Base-by-base conservation (phyloP, 306 rosid species). In the Aeschynomene evenia region DNA sequence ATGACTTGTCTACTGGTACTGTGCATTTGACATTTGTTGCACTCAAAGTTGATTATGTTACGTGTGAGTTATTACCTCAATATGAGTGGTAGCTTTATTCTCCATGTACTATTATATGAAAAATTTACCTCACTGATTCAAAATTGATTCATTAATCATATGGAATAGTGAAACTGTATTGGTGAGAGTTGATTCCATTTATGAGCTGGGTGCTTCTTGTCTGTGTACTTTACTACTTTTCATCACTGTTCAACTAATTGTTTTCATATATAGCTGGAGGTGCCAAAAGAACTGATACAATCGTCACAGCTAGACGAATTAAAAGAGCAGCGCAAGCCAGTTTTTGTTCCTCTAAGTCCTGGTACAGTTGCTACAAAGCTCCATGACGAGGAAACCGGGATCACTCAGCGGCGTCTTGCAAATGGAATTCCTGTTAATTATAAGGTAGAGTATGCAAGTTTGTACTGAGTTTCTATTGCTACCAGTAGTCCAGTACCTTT, bases 381-480 rank as follows among this genome's bases (percentile, higher is more conserved):
- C 79, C 84, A 87, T 80, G 97, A 94, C 48, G 72, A 79, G 73
- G 99, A 91, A 88, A 94, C 97, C 0, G 97, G 99, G 83, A 91
- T 91, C 68, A 82, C 87, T 54, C 90, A 72, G 11, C 77, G 88
- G 29, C 85, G 99, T 61, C 95, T 94, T 76, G 85, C 92, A 64
- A 94, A 94, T 68, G 97, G 97, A 80, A 88, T 94, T 71, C 84
- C 97, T 46, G 84, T 94, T 61, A 94, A 94, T 71, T 94, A 94
- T 60, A 94, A 94, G 99, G 99, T 94, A 71, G 68, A 43, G n/a
- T 22, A 24, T 56, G 76, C 15, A 14, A 65, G 59, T 61, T 31
- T 71, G 39, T 70, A 39, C 52, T 49, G 37, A 26, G 64, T 51
- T 81, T 57, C 57, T 68, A 15, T 29, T 55, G 83, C 23, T 52